These are phyloP conservation scores for Carex kokanica DNA, from an alignment of 176 grass and related monocot genomes.

Conservation along the genomic window DNA sequence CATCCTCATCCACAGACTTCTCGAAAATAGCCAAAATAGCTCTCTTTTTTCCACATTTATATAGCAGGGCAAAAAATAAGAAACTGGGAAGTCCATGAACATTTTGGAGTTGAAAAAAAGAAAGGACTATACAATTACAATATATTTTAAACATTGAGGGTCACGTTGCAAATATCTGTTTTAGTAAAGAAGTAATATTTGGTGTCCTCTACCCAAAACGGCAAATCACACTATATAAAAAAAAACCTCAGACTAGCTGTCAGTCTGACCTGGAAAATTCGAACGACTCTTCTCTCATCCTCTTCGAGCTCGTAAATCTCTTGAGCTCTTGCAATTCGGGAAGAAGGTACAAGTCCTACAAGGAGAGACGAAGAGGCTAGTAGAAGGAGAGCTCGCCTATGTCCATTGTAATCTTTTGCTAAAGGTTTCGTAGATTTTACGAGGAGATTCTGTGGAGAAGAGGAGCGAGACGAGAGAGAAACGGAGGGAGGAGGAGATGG, in stretches of 20 bases:
- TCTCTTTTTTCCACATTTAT: neutral
- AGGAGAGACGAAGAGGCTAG: constrained; percentile 28
- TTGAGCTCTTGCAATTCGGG: constrained; percentile 11
- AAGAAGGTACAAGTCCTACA: neutral
- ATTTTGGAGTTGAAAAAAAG: neutral
- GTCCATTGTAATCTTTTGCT: neutral
- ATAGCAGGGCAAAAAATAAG: neutral
- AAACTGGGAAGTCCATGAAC: neutral
- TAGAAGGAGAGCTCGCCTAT: constrained; percentile 17
- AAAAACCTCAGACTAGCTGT: neutral
- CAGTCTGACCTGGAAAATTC: constrained; percentile 13
- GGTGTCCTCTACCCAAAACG: too few species aligned
- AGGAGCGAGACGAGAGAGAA: neutral
- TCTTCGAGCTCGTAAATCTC: constrained; percentile 27
- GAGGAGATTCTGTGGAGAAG: neutral
- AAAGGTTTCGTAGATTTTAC: neutral
- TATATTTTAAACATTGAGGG: neutral
- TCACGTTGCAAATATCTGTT: neutral
- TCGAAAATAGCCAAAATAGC: neutral
- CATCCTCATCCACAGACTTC: neutral
- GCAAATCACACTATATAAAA: too few species aligned
- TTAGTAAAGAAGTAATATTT: neutral
- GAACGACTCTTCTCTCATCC: constrained; percentile 11
- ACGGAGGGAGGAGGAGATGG: constrained; percentile 3
- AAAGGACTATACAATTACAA: neutral